Percentiles rank a stretch among this genome's conserved stretches.
phyloP scores from a whole-genome alignment of 2,329 filamentous ascomycete species.

The Meredithiella fracta region DNA sequence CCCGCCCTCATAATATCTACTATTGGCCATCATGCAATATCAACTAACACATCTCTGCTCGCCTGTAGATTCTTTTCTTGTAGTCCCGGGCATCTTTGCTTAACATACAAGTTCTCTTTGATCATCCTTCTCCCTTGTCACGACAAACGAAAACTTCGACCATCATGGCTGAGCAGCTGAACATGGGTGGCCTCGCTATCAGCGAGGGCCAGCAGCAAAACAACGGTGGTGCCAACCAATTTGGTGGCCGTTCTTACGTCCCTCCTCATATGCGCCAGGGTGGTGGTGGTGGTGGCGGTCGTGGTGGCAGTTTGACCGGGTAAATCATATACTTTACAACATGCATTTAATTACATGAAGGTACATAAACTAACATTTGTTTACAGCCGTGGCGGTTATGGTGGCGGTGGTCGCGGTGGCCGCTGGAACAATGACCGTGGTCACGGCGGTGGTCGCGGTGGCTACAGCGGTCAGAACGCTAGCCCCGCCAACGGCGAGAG shows the following conservation, averaged over 20 bases:
- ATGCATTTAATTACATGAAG: background rate
- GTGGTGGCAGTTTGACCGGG: constrained; percentile 37
- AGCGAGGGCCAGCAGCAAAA: constrained; percentile 16
- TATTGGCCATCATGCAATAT: no score
- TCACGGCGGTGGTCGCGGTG: constrained; percentile 20
- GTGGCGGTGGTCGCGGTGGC: constrained; percentile 19
- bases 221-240: constrained; percentile 21
- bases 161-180: constrained; percentile 69
- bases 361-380: constrained; percentile 16
- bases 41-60: background rate
- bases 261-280: constrained; percentile 60
- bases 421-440: constrained; percentile 23
- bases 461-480: constrained; percentile 22
- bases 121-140: constrained; percentile 15
- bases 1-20: no score
- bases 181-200: constrained; percentile 53
- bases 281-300: constrained; percentile 18
- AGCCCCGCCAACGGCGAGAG: constrained; percentile 20
- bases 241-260: constrained; percentile 45
- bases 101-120: background rate
- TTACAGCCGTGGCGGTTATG: constrained; percentile 25
- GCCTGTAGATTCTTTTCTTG: constrained; percentile 1
- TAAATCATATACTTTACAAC: constrained; percentile 29
- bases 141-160: constrained; percentile 8
- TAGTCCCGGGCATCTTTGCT: constrained; percentile 5